These are phyloP conservation scores for Dalbergia cultrata DNA, from an alignment of 306 rosid species.

Conservation along the genomic window DNA sequence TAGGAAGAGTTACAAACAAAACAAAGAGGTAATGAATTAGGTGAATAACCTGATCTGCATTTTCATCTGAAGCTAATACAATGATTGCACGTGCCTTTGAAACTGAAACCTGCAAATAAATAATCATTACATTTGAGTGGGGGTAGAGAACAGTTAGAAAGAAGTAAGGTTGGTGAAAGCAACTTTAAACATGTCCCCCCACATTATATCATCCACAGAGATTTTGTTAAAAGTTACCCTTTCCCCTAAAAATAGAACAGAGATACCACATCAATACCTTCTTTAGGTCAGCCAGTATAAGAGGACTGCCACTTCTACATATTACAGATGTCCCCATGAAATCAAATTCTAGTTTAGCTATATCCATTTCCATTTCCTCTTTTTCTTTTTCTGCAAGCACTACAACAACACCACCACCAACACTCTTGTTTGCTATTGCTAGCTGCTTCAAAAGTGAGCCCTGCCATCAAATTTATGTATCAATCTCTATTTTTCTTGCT, in stretches of 20 bases:
- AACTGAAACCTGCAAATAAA: conserved; percentile 83
- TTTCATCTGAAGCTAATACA: conserved; percentile 94
- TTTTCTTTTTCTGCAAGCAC: conserved; percentile 99
- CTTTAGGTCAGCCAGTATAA: conserved; percentile 92
- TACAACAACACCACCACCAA: conserved; percentile 94
- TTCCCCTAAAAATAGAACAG: conserved; percentile 20
- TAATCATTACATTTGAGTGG: conserved; percentile 19
- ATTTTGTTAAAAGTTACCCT: conserved; percentile 31
- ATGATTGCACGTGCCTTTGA: conserved; percentile 98
- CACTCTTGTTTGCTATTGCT: conserved; percentile 93
- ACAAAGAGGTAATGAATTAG: conserved; percentile 33
- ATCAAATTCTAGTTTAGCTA: conserved; percentile 93
- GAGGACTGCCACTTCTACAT: conserved; percentile 99
- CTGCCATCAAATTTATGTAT: conserved; percentile 55
- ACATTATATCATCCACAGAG: conserved; percentile 10
- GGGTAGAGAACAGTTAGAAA: conserved; percentile 17
- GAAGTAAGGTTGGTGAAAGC: conserved; percentile 1
- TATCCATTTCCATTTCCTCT: conserved; percentile 98
- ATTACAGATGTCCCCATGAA: conserved; percentile 98
- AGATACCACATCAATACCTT: conserved; percentile 64
- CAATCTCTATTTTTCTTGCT: conserved; percentile 33
- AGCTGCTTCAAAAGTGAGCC: conserved; percentile 98
- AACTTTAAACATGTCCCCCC: conserved; percentile 16
- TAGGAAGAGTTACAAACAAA: conserved; percentile 33
- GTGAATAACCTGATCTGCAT: conserved; percentile 89